Percentiles rank a stretch among this genome's conserved stretches.
phyloP scores from a whole-genome alignment of 2,329 filamentous ascomycete genomes.

The Harringtonia aguacate region DNA sequence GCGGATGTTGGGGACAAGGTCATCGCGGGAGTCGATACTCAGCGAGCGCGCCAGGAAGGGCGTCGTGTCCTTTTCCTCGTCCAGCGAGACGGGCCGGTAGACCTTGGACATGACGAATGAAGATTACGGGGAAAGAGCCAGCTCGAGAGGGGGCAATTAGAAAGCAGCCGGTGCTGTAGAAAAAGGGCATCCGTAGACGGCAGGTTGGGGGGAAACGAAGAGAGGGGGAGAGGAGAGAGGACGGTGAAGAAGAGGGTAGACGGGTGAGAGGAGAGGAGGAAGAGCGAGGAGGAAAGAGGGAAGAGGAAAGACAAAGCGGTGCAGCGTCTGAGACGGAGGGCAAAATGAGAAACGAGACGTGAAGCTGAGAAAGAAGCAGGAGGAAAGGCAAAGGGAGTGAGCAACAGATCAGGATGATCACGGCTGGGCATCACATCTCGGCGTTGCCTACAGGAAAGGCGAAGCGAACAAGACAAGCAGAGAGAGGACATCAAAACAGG shows the following conservation, averaged over 20 bases:
- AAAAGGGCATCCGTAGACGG: too few relatives aligned
- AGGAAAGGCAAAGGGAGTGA: too few relatives aligned
- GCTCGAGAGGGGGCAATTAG: too few relatives aligned
- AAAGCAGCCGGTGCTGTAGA: too few relatives aligned
- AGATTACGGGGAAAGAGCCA: conserved; percentile 4
- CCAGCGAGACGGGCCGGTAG: conserved; percentile 24
- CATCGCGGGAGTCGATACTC: conserved; percentile 6
- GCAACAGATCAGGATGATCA: too few relatives aligned
- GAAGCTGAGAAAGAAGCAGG: background rate
- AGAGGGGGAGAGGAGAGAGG: too few relatives aligned
- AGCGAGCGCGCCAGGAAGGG: conserved; percentile 5
- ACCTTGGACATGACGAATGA: conserved; percentile 18
- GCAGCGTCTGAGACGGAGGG: too few relatives aligned
- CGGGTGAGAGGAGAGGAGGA: background rate
- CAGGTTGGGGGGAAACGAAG: too few relatives aligned
- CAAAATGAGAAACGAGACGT: background rate
- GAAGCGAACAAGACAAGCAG: background rate
- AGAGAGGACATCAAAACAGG: background rate
- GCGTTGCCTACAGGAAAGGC: background rate
- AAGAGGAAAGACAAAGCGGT: background rate
- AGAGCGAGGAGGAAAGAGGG: background rate
- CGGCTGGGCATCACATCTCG: too few relatives aligned
- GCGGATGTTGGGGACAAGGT: conserved; percentile 4
- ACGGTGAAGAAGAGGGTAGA: too few relatives aligned
- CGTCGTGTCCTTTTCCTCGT: conserved; percentile 21